Evolutionary conservation across 2,329 filamentous ascomycete species (phyloP), one percentile per base, ranked within the genome.

Genomic region (Xylaria sp.): DNA sequence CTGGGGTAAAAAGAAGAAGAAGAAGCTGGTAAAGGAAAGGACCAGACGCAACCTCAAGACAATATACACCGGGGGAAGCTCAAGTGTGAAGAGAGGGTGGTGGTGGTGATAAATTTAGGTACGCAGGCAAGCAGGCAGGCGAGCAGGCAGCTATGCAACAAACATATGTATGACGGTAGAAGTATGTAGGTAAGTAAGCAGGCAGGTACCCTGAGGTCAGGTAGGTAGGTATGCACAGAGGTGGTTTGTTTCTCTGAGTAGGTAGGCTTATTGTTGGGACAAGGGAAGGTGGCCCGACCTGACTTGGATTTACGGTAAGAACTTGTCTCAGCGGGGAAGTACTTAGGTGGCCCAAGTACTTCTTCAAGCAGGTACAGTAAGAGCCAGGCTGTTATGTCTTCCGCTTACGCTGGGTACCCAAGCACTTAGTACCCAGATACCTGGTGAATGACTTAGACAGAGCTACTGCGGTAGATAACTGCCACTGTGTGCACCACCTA

Each of bases 21-120:
- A 28, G 28, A 28, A 28, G 28, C 13, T 39, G 41, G 61, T 23
- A 13, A 50, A 46, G 41, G 52, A 46, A 54, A 15, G 54, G 52
- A 39, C 54, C 37, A 66, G 63, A 28, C 58, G 64, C 20, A n/a
- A 54, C 25, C 25, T 55, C 46, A 48, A 37, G 34, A 37, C 7
- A 37, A 37, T 6, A 37, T 37, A 55, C 25, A 23, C 51, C 32
- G n/a, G 15, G 41, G 15, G 37, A 41, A 13, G 39, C 15, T 15
- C 6, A n/a, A 51, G 12, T 20, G 20, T 25, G 28, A 28, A 57
- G 10, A 48, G 13, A 59, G 37, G 15, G 6, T 20, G 52, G 18
- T 2, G 51, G 13, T 2, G 51, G 13, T 37, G 51, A 18, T 34
- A 37, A n/a, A 54, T 54, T 7, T 3, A 25, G 7, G 3, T 23